Conservation (phyloP, 164 flowering plant species). For the Amborella trichopoda region DNA sequence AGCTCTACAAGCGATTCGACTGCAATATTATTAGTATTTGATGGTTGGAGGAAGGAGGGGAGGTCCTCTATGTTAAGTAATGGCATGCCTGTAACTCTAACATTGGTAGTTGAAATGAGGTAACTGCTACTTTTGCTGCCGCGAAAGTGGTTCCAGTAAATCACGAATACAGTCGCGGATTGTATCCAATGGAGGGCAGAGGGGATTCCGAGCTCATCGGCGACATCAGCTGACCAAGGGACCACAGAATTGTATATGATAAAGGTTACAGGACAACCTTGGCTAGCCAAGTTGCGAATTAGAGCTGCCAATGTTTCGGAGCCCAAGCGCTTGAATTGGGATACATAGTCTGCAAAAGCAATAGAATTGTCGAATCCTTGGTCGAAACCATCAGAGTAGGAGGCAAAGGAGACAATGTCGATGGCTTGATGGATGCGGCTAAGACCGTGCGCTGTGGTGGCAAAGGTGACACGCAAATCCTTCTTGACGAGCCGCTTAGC, state of each 20-base stretch:
- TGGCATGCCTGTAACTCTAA: slow-evolving; percentile 27
- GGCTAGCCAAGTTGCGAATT: background rate
- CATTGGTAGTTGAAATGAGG: background rate
- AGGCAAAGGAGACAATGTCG: slow-evolving; percentile 4
- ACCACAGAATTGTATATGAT: slow-evolving; percentile 18
- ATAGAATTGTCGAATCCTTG: background rate
- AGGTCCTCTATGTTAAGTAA: slow-evolving; percentile 13
- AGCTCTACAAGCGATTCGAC: slow-evolving; percentile 8
- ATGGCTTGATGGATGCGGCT: slow-evolving; percentile 2
- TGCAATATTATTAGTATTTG: background rate
- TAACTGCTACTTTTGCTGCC: slow-evolving; percentile 10
- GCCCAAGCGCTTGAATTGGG: slow-evolving; percentile 8
- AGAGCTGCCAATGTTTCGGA: slow-evolving; percentile 7
- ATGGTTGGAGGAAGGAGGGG: slow-evolving; percentile 21
- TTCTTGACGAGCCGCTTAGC: slow-evolving; percentile 19
- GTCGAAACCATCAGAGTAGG: slow-evolving; percentile 24
- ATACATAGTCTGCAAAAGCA: background rate
- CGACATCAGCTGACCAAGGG: slow-evolving; percentile 30
- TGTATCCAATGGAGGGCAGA: slow-evolving; percentile 28
- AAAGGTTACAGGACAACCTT: slow-evolving; percentile 14
- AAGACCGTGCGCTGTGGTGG: slow-evolving; percentile 15
- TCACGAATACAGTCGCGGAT: slow-evolving; percentile 15
- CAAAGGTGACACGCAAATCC: slow-evolving; percentile 24
- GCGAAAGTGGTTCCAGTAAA: slow-evolving; percentile 19
- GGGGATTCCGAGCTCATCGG: slow-evolving; percentile 14